Base-by-base conservation (phyloP, 225 moss, liverwort and hornwort genomes). In the Antitrichia curtipendula region DNA sequence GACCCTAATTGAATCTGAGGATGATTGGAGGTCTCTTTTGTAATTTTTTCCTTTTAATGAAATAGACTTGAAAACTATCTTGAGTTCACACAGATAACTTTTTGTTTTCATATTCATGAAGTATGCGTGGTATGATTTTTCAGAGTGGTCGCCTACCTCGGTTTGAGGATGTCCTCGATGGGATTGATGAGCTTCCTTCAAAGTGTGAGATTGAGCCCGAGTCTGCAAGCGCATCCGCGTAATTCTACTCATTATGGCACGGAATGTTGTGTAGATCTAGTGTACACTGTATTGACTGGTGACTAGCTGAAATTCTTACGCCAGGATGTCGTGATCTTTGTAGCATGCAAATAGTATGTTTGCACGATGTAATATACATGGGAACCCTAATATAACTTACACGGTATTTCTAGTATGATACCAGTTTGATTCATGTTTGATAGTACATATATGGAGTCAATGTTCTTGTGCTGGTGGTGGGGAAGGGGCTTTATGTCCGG, bases 111-210 rank as follows among this genome's bases (percentile, higher is more conserved):
- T 79, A n/a, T 78, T 72, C 27, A 65, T 38, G 57, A 72, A 47
- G 13, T 49, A 28, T n/a, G 61, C 68, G 56, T 63, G 78, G 38
- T 82, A 57, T 86, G 88, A 77, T 84, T 82, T n/a, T 66, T 21
- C 91, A 92, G 93, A 92, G 29, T 59, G 93, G 92, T 66, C 92
- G 92, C 68, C 87, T 94, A 34, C 93, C 93, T 79, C 91, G 93
- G 73, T 94, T 94, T 87, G 93, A 94, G 83, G 92, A 92, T 81
- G 93, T 94, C 60, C 93, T 94, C 27, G 90, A 92, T 53, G 92
- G 91, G 70, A 91, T 92, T 84, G 84, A 80, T 53, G 90, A 92
- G 56, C 93, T 92, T 76, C 92, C 93, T 43, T 85, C 92, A 12
- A 93, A 91, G 78, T 92, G 92, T 86, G 94, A 94, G 49, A 77